Evolutionary conservation across 441 rosid genomes (phyloP), one percentile per base, ranked within the genome.

Genomic region (Erodium moschatum): DNA sequence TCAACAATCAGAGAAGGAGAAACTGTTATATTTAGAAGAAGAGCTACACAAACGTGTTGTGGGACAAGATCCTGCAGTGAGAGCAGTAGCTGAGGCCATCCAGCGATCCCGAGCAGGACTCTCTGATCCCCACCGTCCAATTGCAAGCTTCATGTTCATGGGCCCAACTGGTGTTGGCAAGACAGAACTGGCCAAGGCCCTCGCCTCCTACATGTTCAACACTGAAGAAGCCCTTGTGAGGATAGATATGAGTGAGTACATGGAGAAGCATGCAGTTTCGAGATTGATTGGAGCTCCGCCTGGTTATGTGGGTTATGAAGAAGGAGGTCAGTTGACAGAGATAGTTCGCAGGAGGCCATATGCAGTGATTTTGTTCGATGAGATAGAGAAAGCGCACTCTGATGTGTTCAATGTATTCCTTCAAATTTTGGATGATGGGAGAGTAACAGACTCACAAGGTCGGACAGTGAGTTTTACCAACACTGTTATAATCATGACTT

Each of bases 121-220:
- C n/a, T 90, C 90, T 82, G 90, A 92, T 67, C 99, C 99, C 2
- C 87, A 90, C 50, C 84, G 97, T 11, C 99, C 99, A 0, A 94
- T 94, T 11, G 97, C 99, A 9, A 92, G 98, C 79, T 92, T 95
- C 86, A 92, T 95, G 77, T 95, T 95, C 82, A 90, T 97, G 66
- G 99, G 99, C 65, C 99, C 99, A 44, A 94, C 99, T 44, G 99
- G 99, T 83, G 99, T 94, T 1, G 99, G 99, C 20, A 94, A 94
- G 79, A 90, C 99, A 27, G 99, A 94, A 71, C 86, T 94, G 70
- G 99, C 99, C 1, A 94, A 91, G 76, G 88, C 97, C 60, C 82
- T 94, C 13, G 97, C 99, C 66, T 90, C 97, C 70, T 91, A 88
- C 81, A 90, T 90, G 78, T 94, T 91, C 24, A 97, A 97, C 11